Base-by-base conservation (phyloP, 257 asterid species). In the Nyctanthes arbortristis region DNA sequence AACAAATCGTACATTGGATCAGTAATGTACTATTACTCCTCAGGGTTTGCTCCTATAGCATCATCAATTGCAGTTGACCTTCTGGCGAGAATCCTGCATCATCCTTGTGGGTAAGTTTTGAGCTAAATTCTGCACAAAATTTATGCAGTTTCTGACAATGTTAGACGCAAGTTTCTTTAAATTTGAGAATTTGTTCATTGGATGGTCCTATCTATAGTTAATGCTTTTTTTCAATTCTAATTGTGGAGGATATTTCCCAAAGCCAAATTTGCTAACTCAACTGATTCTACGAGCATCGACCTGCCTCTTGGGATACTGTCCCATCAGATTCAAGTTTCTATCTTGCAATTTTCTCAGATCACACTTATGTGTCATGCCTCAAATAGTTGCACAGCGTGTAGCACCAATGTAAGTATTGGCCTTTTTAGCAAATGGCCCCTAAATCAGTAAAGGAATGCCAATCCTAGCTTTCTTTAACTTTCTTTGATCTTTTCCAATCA, bases 41-140 rank as follows among this genome's bases (percentile, higher is more conserved):
- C 99, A 0, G 99, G 99, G 64, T 93, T 94, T 65, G 96, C 99
- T 78, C 97, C 97, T 63, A 94, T 94, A 78, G 97, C 99, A 58
- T 87, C 99, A 25, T 74, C 97, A n/a, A 88, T 91, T 60, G 99
- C 99, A 20, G 99, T 91, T 65, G 97, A 94, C 59, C 89, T 94
- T 71, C 79, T 91, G 34, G 92, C 89, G 1, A 96, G 96, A 69
- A 82, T 94, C 45, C 78, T 94, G 74, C 97, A 94, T 73, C 96
- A 94, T 88, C 97, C 97, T 60, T 72, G 40, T 27, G 90, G 99
- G 97, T 91, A 87, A 65, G 57, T 70, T 66, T 18, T 8, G 4
- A 7, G 7, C 22, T 14, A 4, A 18, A 49, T 18, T 49, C 68
- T 37, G 16, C 18, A 22, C 35, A 24, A 9, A 24, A n/a, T n/a